Evolutionary conservation across 768 basidiomycete species (phyloP).

Genomic region (Mycena albidolilacea): DNA sequence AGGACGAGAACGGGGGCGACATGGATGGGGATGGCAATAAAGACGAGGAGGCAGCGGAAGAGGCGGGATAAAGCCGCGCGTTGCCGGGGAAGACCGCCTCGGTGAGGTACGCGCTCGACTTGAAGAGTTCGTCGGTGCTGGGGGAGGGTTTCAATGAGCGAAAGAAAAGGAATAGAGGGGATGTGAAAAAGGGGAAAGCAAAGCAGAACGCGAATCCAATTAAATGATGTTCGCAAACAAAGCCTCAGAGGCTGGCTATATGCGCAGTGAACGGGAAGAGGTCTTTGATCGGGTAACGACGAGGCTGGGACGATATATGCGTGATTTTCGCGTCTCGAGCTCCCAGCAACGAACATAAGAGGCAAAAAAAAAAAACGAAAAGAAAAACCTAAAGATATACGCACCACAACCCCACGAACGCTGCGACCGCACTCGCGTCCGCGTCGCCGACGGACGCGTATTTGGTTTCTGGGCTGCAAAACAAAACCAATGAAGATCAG

Average conservation of each 20-base stretch:
- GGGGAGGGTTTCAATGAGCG: not conserved
- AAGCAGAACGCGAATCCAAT: not conserved
- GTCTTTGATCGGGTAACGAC: too few relatives aligned
- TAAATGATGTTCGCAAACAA: too few relatives aligned
- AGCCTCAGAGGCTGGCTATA: too few relatives aligned
- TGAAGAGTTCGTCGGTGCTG: constrained; percentile 85
- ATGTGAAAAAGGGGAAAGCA: too few relatives aligned
- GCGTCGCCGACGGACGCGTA: constrained; percentile 55
- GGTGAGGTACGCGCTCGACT: constrained; percentile 81
- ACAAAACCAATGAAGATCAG: not conserved
- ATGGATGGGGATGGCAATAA: too few relatives aligned
- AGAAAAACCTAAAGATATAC: constrained; percentile 43
- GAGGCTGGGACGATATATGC: not conserved
- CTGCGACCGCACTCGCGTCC: constrained; percentile 75
- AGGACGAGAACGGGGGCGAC: too few relatives aligned
- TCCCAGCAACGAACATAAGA: too few relatives aligned
- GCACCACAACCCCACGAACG: constrained; percentile 79
- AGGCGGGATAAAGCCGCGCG: constrained; percentile 20
- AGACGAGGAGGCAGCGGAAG: not conserved
- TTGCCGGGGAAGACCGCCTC: constrained; percentile 67
- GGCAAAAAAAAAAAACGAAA: not conserved
- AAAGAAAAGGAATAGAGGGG: not conserved
- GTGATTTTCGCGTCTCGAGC: too few relatives aligned
- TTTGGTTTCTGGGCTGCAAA: constrained; percentile 70
- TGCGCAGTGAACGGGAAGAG: too few relatives aligned